Percentiles rank a stretch among this genome's conserved stretches.
phyloP scores from a whole-genome alignment of 1,284 basidiomycete species.

The Sporisorium reilianum region DNA sequence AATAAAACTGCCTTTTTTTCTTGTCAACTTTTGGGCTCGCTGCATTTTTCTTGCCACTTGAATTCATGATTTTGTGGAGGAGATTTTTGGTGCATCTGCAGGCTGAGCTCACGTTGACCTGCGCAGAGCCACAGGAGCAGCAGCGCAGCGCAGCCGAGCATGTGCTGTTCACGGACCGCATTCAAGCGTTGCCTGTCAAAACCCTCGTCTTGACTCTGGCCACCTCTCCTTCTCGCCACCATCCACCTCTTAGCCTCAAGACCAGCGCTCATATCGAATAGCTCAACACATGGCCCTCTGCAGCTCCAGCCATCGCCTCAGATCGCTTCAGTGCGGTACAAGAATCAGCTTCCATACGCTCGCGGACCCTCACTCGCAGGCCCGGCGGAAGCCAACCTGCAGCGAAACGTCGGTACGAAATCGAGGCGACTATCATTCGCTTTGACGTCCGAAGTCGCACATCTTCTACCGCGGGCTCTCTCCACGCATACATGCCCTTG shows the following conservation, averaged over 20 bases:
- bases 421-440: too few species aligned
- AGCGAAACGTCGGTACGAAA: not conserved
- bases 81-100: constrained; percentile 15
- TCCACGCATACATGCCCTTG: not conserved
- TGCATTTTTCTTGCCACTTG: not conserved
- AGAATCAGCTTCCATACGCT: not conserved
- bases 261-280: not conserved
- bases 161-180: not conserved
- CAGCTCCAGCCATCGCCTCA: not conserved
- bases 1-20: not conserved
- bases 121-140: not conserved
- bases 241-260: not conserved
- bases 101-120: constrained; percentile 30
- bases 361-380: not conserved
- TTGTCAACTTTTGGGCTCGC: constrained; percentile 4
- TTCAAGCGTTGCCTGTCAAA: constrained; percentile 4
- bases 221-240: not conserved
- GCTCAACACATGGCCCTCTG: not conserved
- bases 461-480: too few species aligned
- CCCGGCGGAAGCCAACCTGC: not conserved
- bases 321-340: not conserved
- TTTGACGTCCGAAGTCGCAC: too few species aligned
- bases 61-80: constrained; percentile 14
- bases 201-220: not conserved
- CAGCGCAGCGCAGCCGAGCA: not conserved